Base-by-base conservation (phyloP, 345 rosid species). In the Lepidium sativum region DNA sequence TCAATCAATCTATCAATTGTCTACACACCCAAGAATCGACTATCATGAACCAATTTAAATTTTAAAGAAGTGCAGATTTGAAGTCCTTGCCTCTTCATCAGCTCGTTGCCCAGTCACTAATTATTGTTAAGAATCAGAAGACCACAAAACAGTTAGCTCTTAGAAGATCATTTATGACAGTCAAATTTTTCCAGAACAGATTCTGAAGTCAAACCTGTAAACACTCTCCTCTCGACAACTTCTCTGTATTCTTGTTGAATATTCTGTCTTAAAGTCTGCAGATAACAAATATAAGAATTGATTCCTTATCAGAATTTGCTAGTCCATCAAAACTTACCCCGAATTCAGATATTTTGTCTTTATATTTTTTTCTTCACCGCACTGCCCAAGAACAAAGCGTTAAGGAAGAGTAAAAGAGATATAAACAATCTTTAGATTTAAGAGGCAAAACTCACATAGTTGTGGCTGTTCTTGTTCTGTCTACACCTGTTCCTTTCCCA, bases 241-340 rank as follows among this genome's bases (percentile, higher is more conserved):
- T 90, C 97, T 47, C 99, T 85, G 68, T 94, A 87, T 78, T 90
- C 99, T 82, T 88, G 91, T 55, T 90, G 97, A 77, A 94, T 90
- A 69, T 42, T 85, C 70, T 90, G 96, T 71, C 95, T 84, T 13
- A 90, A 80, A 71, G 69, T 72, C 99, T 94, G 82, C 68, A 77
- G 58, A 71, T 11, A 40, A 59, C 57, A 45, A 55, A 62, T 16
- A 10, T 6, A 39, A 54, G 6, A 68, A 21, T 38, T 34, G 40
- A 34, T 39, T n/a, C 18, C 3, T 32, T 40, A 5, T 4, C n/a
- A 54, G 10, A 56, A 52, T 60, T 32, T 53, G 15, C 39, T 20
- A 52, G 14, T 29, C 33, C 39, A n/a, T 40, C 9, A 18, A 38
- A 45, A 53, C 38, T 60, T 34, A 88, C 99, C 85, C 88, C 97